Evolutionary conservation across 768 basidiomycete species (phyloP), one percentile per base, ranked within the genome.

Genomic region (Phaffia tasmanica): DNA sequence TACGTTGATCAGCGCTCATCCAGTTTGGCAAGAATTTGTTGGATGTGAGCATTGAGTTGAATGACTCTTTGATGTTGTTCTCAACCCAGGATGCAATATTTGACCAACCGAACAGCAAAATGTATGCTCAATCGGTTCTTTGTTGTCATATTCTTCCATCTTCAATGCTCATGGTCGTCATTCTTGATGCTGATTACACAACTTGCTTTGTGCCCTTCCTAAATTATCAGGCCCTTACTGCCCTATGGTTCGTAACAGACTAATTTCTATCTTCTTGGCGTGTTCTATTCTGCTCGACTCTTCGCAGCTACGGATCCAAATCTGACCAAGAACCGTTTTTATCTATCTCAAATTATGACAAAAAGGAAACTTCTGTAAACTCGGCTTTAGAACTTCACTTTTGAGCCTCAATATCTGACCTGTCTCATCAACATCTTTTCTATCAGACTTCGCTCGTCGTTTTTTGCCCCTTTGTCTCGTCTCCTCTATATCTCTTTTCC

Each of bases 1-100:
- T 86, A 77, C 80, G 94, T 85, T 63, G 63, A 76, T 73, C 19
- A 21, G 16, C 35, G 7, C 30, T 6, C 2, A 30, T 35, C 7
- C 46, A 27, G 11, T 8, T 11, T 15, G 21, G 25, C 47, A n/a
- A 48, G 11, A 3, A 42, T 42, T n/a, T 11, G 21, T n/a, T 21
- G 25, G 27, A 51, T 7, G 9, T 3, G n/a, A 32, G 54, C 32
- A 29, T 57, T 14, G 56, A n/a, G n/a, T 16, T 54, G 21, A n/a
- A 8, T 16, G 5, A 5, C 16, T 54, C 27, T 27, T n/a, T 54
- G 27, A 16, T 4, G 4, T 54, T 54, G 5, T 27, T 27, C 16
- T 18, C 16, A 27, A 54, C 4, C 16, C 53, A n/a, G n/a, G 27
- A n/a, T 7, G 27, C 14, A n/a, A 4, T 9, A 18, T 21, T 15